A percentile compares a stretch with the other conserved stretches of the same genome.
Conservation (phyloP, 352 stramenopile genomes). For the Pythium scleroteichum region DNA sequence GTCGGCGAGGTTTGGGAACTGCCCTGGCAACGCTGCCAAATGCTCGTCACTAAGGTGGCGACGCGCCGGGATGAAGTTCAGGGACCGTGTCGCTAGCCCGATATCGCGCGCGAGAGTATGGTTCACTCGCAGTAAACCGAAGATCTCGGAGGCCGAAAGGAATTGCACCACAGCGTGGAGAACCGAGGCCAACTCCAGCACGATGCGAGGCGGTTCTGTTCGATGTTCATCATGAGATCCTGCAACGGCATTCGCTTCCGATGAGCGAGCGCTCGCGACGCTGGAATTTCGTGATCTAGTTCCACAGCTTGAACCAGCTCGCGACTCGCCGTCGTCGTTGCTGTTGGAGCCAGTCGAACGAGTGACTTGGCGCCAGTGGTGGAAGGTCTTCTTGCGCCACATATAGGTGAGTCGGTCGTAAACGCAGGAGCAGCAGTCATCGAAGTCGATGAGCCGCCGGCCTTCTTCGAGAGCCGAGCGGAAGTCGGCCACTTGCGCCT, state of each 20-base stretch:
- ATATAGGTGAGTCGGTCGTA: constrained; percentile 75
- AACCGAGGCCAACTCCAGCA: constrained; percentile 33
- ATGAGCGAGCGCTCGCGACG: neutral
- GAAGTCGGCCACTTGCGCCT: constrained; percentile 38
- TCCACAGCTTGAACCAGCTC: neutral
- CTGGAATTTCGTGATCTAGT: constrained; percentile 15
- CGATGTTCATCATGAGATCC: neutral
- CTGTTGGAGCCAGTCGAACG: constrained; percentile 16
- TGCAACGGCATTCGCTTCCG: neutral
- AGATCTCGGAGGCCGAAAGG: constrained; percentile 55
- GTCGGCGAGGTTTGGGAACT: constrained; percentile 54
- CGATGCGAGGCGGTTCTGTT: constrained; percentile 12
- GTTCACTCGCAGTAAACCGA: constrained; percentile 47
- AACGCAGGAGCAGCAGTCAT: constrained; percentile 64
- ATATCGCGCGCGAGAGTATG: constrained; percentile 46
- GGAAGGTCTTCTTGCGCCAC: constrained; percentile 78
- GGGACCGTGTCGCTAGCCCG: constrained; percentile 35
- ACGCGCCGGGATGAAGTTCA: constrained; percentile 63
- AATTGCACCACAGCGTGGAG: constrained; percentile 51
- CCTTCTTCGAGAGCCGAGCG: constrained; percentile 32
- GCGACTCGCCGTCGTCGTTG: neutral
- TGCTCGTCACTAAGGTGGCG: constrained; percentile 48
- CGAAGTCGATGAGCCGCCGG: constrained; percentile 29
- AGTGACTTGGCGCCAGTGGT: constrained; percentile 63
- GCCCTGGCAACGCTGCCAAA: constrained; percentile 36